Evolutionary conservation across 306 rosid genomes (phyloP).

Genomic region (Cucurbita ficifolia): DNA sequence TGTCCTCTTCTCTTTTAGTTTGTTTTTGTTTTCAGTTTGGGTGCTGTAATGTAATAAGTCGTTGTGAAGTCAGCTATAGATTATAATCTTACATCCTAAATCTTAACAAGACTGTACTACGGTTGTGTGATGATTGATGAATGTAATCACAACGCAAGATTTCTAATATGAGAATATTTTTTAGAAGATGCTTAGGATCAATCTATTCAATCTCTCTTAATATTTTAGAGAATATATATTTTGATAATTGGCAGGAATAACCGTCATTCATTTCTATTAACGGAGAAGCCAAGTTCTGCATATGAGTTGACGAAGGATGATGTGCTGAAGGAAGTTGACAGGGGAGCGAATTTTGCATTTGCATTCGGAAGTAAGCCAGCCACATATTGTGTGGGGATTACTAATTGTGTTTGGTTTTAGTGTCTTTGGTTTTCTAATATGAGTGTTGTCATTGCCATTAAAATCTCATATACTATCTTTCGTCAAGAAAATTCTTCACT

Average conservation of each 20-base stretch:
- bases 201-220: neutral
- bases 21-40: neutral
- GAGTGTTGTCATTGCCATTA: neutral
- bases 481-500: neutral
- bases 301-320: conserved; percentile 37
- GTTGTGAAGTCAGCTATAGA: neutral
- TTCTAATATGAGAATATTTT: neutral
- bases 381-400: conserved; percentile 73
- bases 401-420: neutral
- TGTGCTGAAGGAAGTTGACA: conserved; percentile 65
- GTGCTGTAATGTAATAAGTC: neutral
- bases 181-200: neutral
- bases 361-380: conserved; percentile 56
- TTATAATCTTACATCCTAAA: neutral
- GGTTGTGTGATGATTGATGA: neutral
- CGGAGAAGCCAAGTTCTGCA: conserved; percentile 22
- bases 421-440: neutral
- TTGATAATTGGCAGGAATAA: conserved; percentile 33
- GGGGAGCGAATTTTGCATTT: conserved; percentile 65
- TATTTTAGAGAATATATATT: neutral
- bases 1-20: neutral
- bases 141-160: neutral
- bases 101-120: neutral
- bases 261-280: conserved; percentile 29
- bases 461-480: neutral